Percentiles rank a stretch among this genome's conserved stretches.
Conservation (phyloP, 225 moss, liverwort and hornwort species). For the Bryum argenteum region DNA sequence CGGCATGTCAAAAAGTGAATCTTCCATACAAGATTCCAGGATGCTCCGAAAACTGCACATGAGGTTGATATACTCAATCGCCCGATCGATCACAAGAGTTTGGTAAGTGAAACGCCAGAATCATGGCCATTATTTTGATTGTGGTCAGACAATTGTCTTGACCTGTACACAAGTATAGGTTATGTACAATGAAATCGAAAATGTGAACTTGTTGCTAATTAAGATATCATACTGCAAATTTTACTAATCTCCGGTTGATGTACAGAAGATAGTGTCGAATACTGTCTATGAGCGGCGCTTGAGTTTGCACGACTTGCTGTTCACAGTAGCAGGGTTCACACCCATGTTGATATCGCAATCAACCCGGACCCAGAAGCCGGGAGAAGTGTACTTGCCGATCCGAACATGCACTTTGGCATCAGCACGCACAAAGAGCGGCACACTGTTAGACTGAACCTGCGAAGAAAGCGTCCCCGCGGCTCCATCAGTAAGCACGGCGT, state of each 20-base stretch:
- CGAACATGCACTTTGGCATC: constrained; percentile 65
- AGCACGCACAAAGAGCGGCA: constrained; percentile 54
- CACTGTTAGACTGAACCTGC: constrained; percentile 28
- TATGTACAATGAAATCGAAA: no score
- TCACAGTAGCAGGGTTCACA: constrained; percentile 35
- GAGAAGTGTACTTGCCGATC: constrained; percentile 63
- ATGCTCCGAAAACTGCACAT: no score
- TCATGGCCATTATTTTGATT: constrained; percentile 9
- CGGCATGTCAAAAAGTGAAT: no score
- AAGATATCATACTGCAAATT: no score
- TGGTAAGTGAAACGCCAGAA: constrained; percentile 14
- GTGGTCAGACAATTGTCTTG: background rate
- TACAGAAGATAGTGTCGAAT: background rate
- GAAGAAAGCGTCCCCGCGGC: constrained; percentile 18
- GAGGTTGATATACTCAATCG: no score
- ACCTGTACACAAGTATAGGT: no score
- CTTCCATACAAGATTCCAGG: no score
- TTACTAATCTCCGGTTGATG: background rate
- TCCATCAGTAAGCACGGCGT: constrained; percentile 15
- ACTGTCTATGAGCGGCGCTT: constrained; percentile 30
- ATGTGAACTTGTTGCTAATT: no score
- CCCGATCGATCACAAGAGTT: no score
- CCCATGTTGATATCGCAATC: constrained; percentile 63
- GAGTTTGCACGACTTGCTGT: constrained; percentile 65
- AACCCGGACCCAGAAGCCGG: constrained; percentile 63